Percentiles rank a stretch among this genome's conserved stretches.
Conservation (phyloP, 768 basidiomycete species). For the Suillus brevipes region DNA sequence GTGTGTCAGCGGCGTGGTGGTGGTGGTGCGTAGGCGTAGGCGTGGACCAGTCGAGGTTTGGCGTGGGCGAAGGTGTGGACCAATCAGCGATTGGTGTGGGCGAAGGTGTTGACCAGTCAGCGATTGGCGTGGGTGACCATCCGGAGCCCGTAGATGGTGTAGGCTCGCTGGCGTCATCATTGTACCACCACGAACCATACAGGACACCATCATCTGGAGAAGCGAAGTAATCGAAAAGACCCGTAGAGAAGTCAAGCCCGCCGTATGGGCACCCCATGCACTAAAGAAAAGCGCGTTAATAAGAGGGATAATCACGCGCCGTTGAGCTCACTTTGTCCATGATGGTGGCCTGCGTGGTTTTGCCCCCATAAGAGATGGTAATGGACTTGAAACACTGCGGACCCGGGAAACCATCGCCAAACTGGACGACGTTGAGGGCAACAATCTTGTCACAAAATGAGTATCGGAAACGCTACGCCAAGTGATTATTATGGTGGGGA, state of each 20-base stretch:
- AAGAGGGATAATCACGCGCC: background rate
- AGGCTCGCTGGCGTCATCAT: constrained; percentile 33
- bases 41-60: background rate
- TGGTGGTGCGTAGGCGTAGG: background rate
- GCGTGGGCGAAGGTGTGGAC: too few relatives aligned
- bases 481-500: constrained; percentile 4
- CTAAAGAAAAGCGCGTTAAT: constrained; percentile 30
- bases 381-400: constrained; percentile 63
- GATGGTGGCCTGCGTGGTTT: constrained; percentile 52
- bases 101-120: background rate
- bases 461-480: constrained; percentile 41
- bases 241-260: constrained; percentile 66
- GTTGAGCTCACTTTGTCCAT: constrained; percentile 51
- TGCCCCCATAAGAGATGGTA: constrained; percentile 56
- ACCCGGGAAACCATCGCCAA: constrained; percentile 58
- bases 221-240: constrained; percentile 64
- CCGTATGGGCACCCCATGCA: constrained; percentile 66
- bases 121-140: background rate
- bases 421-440: constrained; percentile 42
- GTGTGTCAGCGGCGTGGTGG: background rate
- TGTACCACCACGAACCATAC: constrained; percentile 58
- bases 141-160: background rate
- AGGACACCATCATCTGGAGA: constrained; percentile 50
- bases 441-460: constrained; percentile 34
- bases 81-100: background rate